phyloP scores from a whole-genome alignment of 768 basidiomycete species.

The Rhodotorula kratochvilovae region DNA sequence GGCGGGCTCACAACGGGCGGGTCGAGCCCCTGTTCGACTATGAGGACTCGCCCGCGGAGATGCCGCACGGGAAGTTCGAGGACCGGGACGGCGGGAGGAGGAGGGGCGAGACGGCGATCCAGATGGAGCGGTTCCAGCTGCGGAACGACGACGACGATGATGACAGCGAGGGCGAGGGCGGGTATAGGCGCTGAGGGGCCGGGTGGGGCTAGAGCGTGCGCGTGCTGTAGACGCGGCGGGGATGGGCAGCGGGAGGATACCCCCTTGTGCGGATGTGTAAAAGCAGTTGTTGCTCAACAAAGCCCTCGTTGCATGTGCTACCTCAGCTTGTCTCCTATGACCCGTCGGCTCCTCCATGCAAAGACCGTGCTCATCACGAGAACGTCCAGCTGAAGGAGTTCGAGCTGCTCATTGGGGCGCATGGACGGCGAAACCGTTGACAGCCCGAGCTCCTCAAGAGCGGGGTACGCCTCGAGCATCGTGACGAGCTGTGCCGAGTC shows the following conservation, averaged over 20 bases:
- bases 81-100: background rate
- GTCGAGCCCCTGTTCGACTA: conserved; percentile 33
- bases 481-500: background rate
- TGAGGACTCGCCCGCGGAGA: background rate
- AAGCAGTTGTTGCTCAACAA: no score
- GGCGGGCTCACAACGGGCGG: conserved; percentile 17
- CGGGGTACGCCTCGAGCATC: background rate
- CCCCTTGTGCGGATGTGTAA: no score
- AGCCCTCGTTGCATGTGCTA: no score
- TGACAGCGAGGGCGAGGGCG: conserved; percentile 10
- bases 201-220: background rate
- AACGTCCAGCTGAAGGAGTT: background rate
- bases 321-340: no score
- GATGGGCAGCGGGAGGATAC: no score
- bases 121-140: conserved; percentile 23
- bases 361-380: no score
- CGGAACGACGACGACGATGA: conserved; percentile 23
- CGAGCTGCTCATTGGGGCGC: background rate
- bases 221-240: background rate
- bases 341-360: no score
- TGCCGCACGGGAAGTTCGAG: background rate
- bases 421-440: no score
- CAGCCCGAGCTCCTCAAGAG: background rate
- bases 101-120: conserved; percentile 4
- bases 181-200: background rate